Evolutionary conservation across 2,329 filamentous ascomycete species (phyloP), one percentile per base, ranked within the genome.

Genomic region (Paraconiothyrium brasiliense): DNA sequence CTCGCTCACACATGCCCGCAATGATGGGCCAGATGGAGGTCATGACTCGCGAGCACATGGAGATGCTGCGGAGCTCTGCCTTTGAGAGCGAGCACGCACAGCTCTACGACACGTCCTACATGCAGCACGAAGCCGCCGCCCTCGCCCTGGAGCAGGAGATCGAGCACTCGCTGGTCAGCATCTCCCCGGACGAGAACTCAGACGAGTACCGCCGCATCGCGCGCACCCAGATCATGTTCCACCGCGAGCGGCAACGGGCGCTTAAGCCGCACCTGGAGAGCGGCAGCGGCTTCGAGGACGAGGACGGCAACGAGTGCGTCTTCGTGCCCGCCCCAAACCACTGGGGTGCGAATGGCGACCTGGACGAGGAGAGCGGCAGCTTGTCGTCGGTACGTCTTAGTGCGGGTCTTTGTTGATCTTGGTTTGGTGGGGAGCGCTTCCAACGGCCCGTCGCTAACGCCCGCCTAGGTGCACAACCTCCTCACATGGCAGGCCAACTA

Each of bases 31-130:
- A 63, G 11, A 60, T 67, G 39, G 66, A 68, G 34, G 37, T 70
- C 57, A 73, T 70, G 51, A 70, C 69, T 16, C 71, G 49, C 59
- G 71, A 76, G 35, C 70, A 76, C 47, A 73, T 78, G 27, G 71
- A 75, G 63, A 63, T 77, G 49, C 57, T 78, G 48, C 69, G 76
- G 57, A 77, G 76, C 62, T 77, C 75, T 5, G 76, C 76, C 54
- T 78, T 78, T 57, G 76, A 78, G 60, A 72, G 68, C 13, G 76
- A 78, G 59, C 76, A 78, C 59, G 75, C 76, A 56, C 76, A 75
- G 71, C 70, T 76, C 60, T 78, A 77, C 68, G 76, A 78, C 65
- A 69, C 68, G 22, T 76, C 74, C 8, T 78, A 76, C 54, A 66
- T 69, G 60, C 73, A 78, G 62, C 76, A 78, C 39, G 74, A 75